Conservation (phyloP, 441 rosid genomes). For the Omphalea diandra region DNA sequence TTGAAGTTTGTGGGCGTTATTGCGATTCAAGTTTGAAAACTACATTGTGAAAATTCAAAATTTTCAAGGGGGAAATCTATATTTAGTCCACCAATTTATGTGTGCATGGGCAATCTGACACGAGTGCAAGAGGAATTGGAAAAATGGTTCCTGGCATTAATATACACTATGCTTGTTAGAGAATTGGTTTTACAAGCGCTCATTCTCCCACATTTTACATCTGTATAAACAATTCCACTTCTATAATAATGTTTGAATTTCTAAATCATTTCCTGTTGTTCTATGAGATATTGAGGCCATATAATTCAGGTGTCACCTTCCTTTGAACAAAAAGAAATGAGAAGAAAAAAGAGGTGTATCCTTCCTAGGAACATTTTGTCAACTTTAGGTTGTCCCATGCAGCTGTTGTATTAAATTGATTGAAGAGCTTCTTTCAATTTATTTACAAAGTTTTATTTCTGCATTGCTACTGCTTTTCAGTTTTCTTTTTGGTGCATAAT, state of each 20-base stretch:
- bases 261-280: not conserved
- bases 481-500: too few species aligned
- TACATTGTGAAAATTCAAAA: not conserved
- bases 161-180: too few species aligned
- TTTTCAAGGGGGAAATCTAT: not conserved
- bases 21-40: not conserved
- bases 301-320: not conserved
- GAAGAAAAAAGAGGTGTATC: not conserved
- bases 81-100: not conserved
- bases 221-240: not conserved
- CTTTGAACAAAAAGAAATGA: not conserved
- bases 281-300: not conserved
- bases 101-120: not conserved
- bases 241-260: not conserved
- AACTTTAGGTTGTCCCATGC: too few species aligned
- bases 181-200: too few species aligned
- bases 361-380: not conserved
- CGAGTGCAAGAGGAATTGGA: not conserved
- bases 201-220: too few species aligned
- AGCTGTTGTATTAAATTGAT: too few species aligned
- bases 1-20: not conserved
- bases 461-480: too few species aligned
- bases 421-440: too few species aligned
- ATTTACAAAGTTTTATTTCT: too few species aligned
- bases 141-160: not conserved